Base-by-base conservation (phyloP, 2,329 filamentous ascomycete genomes). In the Cercospora zeina region DNA sequence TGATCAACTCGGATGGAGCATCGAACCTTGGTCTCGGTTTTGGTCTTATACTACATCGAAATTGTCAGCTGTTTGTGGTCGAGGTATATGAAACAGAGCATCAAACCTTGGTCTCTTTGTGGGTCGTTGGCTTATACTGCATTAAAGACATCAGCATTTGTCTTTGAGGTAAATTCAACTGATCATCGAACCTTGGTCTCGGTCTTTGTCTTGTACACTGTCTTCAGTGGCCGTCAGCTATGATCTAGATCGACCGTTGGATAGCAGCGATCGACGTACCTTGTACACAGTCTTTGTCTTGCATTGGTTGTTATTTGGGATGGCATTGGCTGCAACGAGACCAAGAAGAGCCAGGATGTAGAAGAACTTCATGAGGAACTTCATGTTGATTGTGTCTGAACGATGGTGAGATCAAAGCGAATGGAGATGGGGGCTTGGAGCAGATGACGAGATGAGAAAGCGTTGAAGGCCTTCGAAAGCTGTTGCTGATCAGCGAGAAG, bases 291-390 rank as follows among this genome's bases (percentile, higher is more conserved):
- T 57, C 54, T 57, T 57, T 31, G 54, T 24, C n/a, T 34, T 57
- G 27, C 37, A 49, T 19, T 47, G 24, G 39, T 57, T 49, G 54
- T 45, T 45, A 30, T 56, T 56, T 27, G 54, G 54, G 31, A 57
- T 34, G 27, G 54, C 54, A 39, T 49, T 57, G 54, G 54, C 54
- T 31, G 54, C 54, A n/a, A 49, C 54, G 24, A 57, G 54, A 21
- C 54, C 54, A 30, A 47, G 37, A 10, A 57, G 37, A 27, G 54
- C 37, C 36, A 57, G 30, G 54, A 57, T 45, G 27, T 39, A 57
- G 42, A 47, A 47, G 42, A 47, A 24, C 42, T 47, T 47, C 54
- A 57, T 57, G 37, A 47, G 21, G 42, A 47, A 47, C 19, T 47
- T 24, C 54, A 57, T 57, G 37, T 57, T 49, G 54, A 21, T 19